Base-by-base conservation (phyloP, 106 monocot species). In the Apostasia ramifera region DNA sequence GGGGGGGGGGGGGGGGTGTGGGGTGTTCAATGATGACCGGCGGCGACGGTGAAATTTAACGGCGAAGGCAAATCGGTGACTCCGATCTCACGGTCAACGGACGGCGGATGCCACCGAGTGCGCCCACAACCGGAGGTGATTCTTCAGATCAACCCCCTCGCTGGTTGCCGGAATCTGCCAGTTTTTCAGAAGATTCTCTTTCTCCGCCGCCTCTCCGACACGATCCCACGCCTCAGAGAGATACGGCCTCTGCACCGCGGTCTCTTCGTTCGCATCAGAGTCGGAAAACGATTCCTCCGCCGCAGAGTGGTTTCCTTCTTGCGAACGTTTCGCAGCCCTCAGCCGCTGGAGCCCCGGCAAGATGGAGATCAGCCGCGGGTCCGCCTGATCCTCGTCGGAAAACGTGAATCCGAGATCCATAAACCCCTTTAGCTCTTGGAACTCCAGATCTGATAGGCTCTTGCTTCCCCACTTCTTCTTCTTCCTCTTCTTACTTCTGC, bases 391-490 rank as follows among this genome's bases (percentile, higher is more conserved):
- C 9, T 41, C 80, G 55, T 84, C 81, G 47, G 85, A 77, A 77
- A 92, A 88, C 8, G 70, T 72, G 75, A 92, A 92, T 7, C 92
- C 92, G 40, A 92, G 73, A 48, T 92, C 92, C 74, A 83, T 81
- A 37, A 92, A 62, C 53, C 92, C 92, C 76, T 85, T 83, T 55
- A 92, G 57, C 74, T 92, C 92, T 76, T 92, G 85, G 71, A 88
- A 83, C 66, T 92, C 88, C 66, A 92, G 73, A 42, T 92, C 83
- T 52, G 92, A 81, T 60, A 92, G 40, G 79, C 92, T 92, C 78
- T 66, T 81, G 52, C 68, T 78, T 7, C 12, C n/a, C 44, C 43
- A 38, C 44, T 51, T 48, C 42, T 43, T 57, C 67, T 51, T 65
- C 60, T 71, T 59, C 70, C 64, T 12, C 70, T 74, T 69, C 71